phyloP scores from a whole-genome alignment of 1,284 basidiomycete species.

The Cutaneotrichosporon sp. region DNA sequence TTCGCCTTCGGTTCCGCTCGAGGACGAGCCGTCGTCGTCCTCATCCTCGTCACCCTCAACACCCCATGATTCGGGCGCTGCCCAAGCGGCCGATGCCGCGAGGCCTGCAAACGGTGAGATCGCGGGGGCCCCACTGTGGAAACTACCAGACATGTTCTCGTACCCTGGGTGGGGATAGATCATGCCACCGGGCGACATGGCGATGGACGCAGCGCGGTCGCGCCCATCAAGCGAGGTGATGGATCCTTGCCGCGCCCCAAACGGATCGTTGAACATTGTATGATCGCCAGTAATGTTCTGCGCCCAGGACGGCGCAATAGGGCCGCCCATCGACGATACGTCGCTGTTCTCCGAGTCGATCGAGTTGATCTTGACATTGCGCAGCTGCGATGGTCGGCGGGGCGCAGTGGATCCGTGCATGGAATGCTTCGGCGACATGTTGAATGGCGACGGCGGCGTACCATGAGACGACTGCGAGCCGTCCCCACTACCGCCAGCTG shows the following conservation, averaged over 20 bases:
- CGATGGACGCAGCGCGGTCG: neutral
- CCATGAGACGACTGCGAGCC: neutral
- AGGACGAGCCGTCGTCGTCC: conserved; percentile 24
- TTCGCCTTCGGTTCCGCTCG: conserved; percentile 33
- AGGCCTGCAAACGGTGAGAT: conserved; percentile 12
- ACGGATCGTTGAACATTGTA: conserved; percentile 45
- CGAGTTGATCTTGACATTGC: conserved; percentile 42
- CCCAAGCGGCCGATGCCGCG: conserved; percentile 47
- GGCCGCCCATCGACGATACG: conserved; percentile 19
- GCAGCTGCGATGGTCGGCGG: conserved; percentile 44
- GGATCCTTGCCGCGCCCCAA: conserved; percentile 15
- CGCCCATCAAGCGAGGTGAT: neutral
- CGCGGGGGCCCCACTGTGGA: conserved; percentile 1
- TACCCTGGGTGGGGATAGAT: neutral
- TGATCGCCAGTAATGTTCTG: conserved; percentile 7
- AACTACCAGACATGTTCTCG: neutral
- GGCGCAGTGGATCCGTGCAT: conserved; percentile 24
- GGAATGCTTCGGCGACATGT: conserved; percentile 31
- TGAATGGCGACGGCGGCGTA: conserved; percentile 37
- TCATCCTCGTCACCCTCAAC: conserved; percentile 50
- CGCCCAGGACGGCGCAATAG: conserved; percentile 37
- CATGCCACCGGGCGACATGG: conserved; percentile 2
- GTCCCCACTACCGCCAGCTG: neutral
- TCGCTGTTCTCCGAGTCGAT: conserved; percentile 30
- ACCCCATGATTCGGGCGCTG: conserved; percentile 55